Conservation (phyloP, 2,329 filamentous ascomycete species). For the Fusarium chaquense region DNA sequence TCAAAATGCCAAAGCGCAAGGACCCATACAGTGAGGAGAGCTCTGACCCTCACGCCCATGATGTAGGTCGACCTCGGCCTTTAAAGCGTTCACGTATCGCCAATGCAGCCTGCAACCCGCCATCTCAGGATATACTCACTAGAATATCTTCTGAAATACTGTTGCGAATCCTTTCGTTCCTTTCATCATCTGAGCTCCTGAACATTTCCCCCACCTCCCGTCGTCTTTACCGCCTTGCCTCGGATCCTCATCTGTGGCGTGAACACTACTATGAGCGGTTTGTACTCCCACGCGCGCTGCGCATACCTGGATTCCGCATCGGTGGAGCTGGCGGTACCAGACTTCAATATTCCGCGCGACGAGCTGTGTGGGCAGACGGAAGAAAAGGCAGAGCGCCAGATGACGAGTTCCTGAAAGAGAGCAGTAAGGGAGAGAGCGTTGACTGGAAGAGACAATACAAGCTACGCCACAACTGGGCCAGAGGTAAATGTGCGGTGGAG, state of each 20-base stretch:
- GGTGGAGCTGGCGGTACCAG: conserved; percentile 50
- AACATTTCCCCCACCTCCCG: conserved; percentile 74
- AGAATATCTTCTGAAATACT: conserved; percentile 87
- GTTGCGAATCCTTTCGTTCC: conserved; percentile 82
- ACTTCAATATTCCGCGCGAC: conserved; percentile 60
- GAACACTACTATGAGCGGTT: conserved; percentile 88
- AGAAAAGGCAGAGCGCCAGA: conserved; percentile 61
- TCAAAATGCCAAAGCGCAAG: conserved; percentile 48
- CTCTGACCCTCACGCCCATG: background rate
- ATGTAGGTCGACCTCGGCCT: conserved; percentile 19
- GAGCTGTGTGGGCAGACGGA: conserved; percentile 60
- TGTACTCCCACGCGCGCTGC: conserved; percentile 81
- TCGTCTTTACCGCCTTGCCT: conserved; percentile 77
- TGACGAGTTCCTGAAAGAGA: conserved; percentile 13
- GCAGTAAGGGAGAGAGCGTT: conserved; percentile 53
- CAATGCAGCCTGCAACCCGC: conserved; percentile 18
- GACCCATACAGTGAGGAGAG: conserved; percentile 19
- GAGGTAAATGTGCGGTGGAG: conserved; percentile 81
- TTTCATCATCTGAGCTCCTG: conserved; percentile 77
- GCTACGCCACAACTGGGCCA: conserved; percentile 90
- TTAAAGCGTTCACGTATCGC: conserved; percentile 44
- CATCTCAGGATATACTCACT: conserved; percentile 71
- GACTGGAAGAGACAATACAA: conserved; percentile 94
- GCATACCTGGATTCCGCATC: conserved; percentile 74
- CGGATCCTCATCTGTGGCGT: conserved; percentile 93